Evolutionary conservation across 257 asterid genomes (phyloP), one percentile per base, ranked within the genome.

Genomic region (Linaria vulgaris): DNA sequence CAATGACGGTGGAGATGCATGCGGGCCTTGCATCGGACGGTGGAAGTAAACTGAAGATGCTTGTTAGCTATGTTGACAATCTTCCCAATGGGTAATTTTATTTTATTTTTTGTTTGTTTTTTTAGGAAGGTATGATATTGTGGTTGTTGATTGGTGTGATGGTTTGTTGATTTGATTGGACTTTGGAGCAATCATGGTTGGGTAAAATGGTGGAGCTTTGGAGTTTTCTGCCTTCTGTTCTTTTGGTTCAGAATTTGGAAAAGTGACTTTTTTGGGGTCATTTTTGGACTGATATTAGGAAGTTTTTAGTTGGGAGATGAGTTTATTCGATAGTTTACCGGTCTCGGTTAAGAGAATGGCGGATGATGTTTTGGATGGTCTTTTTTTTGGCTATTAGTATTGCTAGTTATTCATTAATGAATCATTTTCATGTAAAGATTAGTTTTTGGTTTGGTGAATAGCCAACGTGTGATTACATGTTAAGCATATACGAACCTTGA

Each of bases 1-100:
- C 97, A 17, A 83, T 92, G 97, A 66, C 77, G 54, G 90, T 72
- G 62, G 97, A 89, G 87, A 88, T 92, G 97, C 84, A 87, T 76
- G 97, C 96, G 60, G 98, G 97, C 3, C 87, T 92, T 20, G 97
- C 94, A 44, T 83, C 96, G 19, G 95, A 88, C 23, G 96, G 91
- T 8, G 97, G 95, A 19, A 86, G 95, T 58, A 87, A 85, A 66
- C 85, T 88, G n/a, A 83, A 89, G 88, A 91, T 88, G 97, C 85
- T 91, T 37, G 80, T 85, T 69, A 86, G 80, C 77, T 83, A 72
- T 74, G 96, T 91, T 67, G 96, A 91, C 74, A 86, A 79, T 44
- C 96, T 91, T 25, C 96, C 97, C 56, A 78, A 88, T 17, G 98
- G 97, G 98, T 91, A 79, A n/a, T n/a, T n/a, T n/a, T n/a, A n/a